These are phyloP conservation scores for Blastobotrys elegans DNA, from an alignment of 1,139 yeast genomes.

Conservation along the genomic window DNA sequence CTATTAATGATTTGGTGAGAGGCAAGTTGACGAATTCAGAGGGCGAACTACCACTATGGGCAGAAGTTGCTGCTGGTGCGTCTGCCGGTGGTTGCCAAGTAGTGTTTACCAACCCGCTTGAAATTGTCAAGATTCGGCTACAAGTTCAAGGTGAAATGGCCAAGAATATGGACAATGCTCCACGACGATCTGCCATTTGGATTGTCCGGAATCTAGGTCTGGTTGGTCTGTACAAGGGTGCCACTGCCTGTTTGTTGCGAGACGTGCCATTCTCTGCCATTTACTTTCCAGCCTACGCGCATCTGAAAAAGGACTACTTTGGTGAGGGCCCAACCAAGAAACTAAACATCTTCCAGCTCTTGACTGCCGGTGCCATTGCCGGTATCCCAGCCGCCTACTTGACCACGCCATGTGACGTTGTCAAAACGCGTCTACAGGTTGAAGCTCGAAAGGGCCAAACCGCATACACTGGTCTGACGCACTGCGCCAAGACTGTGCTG, in stretches of 20 bases:
- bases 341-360: constrained; percentile 76
- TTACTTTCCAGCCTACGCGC: constrained; percentile 96
- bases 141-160: constrained; percentile 85
- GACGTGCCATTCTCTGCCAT: constrained; percentile 97
- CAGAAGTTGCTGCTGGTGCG: constrained; percentile 86
- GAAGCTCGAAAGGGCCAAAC: constrained; percentile 76
- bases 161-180: constrained; percentile 40
- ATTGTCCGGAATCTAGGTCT: constrained; percentile 78
- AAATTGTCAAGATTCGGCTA: constrained; percentile 89
- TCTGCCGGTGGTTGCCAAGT: constrained; percentile 97
- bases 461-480: constrained; percentile 66
- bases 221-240: constrained; percentile 86
- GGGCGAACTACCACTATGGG: constrained; percentile 55
- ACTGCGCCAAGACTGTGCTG: constrained; percentile 69
- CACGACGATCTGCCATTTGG: constrained; percentile 55
- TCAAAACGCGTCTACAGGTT: constrained; percentile 90
- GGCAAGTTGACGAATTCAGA: constrained; percentile 57
- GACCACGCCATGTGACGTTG: constrained; percentile 95
- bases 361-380: constrained; percentile 87
- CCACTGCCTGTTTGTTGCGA: constrained; percentile 83
- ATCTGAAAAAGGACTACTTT: constrained; percentile 75
- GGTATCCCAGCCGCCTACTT: constrained; percentile 98
- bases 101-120: constrained; percentile 90
- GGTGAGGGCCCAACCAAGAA: constrained; percentile 70
- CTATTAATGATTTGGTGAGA: constrained; percentile 87